phyloP scores from a whole-genome alignment of 2,329 filamentous ascomycete species.

The Pyrenochaeta sp. region DNA sequence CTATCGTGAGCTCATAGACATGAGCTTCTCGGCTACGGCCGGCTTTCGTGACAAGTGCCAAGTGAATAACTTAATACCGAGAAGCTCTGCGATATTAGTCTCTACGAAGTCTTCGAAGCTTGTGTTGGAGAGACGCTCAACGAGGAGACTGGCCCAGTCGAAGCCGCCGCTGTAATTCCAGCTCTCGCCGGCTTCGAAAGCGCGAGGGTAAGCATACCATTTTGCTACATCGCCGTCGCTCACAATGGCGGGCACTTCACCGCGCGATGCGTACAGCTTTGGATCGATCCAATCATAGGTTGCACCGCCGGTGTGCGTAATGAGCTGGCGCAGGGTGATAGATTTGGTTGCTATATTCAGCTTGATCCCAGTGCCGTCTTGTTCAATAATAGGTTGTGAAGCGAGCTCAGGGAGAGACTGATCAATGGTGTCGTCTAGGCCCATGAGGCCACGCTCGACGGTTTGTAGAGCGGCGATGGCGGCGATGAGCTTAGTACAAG shows the following conservation, averaged over 20 bases:
- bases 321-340: conserved; percentile 49
- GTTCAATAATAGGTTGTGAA: conserved; percentile 22
- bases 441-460: conserved; percentile 38
- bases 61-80: conserved; percentile 45
- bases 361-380: conserved; percentile 8
- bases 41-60: conserved; percentile 29
- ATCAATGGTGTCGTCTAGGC: conserved; percentile 37
- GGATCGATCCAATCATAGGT: conserved; percentile 55
- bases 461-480: conserved; percentile 39
- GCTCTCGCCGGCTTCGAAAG: conserved; percentile 50
- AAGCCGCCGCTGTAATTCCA: conserved; percentile 60
- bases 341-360: conserved; percentile 15
- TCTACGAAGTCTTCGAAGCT: conserved; percentile 54
- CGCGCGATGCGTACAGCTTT: conserved; percentile 48
- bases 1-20: conserved; percentile 24
- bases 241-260: conserved; percentile 19
- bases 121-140: conserved; percentile 52
- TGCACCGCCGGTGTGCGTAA: conserved; percentile 60
- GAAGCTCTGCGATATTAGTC: conserved; percentile 53
- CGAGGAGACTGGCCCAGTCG: conserved; percentile 59
- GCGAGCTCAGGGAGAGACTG: conserved; percentile 31
- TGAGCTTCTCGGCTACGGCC: conserved; percentile 22
- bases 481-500: conserved; percentile 44
- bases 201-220: conserved; percentile 46
- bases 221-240: conserved; percentile 20